Evolutionary conservation across 1,139 yeast species (phyloP).

Genomic region (Nakaseomyces sp.): DNA sequence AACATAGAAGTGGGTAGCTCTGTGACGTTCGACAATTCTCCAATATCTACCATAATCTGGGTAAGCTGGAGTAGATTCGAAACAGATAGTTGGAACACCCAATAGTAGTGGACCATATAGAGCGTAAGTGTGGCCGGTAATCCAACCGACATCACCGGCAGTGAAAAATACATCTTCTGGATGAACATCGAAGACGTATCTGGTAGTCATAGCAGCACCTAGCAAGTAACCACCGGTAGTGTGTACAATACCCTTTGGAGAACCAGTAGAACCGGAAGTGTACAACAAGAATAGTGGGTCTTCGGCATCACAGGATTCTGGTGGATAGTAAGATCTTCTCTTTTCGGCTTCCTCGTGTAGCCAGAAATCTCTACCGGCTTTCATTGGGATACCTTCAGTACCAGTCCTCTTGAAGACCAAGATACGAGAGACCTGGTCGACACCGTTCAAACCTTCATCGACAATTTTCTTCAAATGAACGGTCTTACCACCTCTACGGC

Average conservation of each 20-base stretch:
- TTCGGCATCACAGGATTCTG: conserved; percentile 80
- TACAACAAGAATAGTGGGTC: conserved; percentile 87
- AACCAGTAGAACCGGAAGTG: conserved; percentile 94
- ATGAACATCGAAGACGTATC: conserved; percentile 87
- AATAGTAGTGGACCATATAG: conserved; percentile 84
- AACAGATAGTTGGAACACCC: conserved; percentile 86
- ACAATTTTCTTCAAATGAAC: conserved; percentile 75
- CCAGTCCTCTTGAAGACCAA: conserved; percentile 84
- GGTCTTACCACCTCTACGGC: conserved; percentile 89
- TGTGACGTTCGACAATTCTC: conserved; percentile 89
- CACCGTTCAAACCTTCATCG: conserved; percentile 75
- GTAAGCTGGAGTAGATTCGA: conserved; percentile 97
- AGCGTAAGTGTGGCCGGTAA: conserved; percentile 96
- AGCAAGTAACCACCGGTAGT: conserved; percentile 87
- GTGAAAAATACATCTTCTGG: conserved; percentile 84
- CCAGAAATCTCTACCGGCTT: conserved; percentile 80
- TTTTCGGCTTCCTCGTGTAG: conserved; percentile 85
- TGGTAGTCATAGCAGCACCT: conserved; percentile 92
- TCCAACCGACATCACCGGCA: conserved; percentile 99
- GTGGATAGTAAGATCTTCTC: conserved; percentile 79
- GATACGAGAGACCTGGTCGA: conserved; percentile 74
- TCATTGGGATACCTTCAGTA: conserved; percentile 44
- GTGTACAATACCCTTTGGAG: conserved; percentile 97
- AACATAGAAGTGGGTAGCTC: conserved; percentile 92
- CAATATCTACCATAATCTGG: conserved; percentile 96